These are phyloP conservation scores for Fraxinus greggii DNA, from an alignment of 305 asterid species.

Conservation along the genomic window DNA sequence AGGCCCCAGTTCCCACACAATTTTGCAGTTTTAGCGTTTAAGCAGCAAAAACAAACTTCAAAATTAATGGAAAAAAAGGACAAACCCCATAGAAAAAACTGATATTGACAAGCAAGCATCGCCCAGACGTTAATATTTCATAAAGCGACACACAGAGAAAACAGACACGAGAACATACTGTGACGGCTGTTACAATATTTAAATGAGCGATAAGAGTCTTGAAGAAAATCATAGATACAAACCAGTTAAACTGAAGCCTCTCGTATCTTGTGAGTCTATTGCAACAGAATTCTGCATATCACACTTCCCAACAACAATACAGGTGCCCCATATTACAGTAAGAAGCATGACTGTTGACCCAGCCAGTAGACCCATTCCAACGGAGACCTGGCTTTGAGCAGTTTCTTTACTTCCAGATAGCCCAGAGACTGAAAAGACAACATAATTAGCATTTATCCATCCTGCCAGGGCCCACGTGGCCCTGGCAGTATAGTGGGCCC, in stretches of 20 bases:
- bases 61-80: neutral
- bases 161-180: neutral
- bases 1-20: neutral
- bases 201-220: neutral
- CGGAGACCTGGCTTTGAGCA: slow-evolving; percentile 92
- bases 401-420: slow-evolving; percentile 68
- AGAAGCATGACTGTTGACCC: slow-evolving; percentile 96
- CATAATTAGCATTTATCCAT: neutral
- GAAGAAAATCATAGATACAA: slow-evolving; percentile 16
- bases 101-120: neutral
- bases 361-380: slow-evolving; percentile 92
- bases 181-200: neutral
- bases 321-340: slow-evolving; percentile 82
- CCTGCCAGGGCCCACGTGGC: no score
- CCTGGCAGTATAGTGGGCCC: no score
- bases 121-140: neutral
- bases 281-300: slow-evolving; percentile 57
- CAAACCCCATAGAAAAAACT: neutral
- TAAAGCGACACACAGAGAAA: neutral
- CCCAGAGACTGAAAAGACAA: slow-evolving; percentile 66
- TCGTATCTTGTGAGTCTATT: slow-evolving; percentile 57
- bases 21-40: neutral
- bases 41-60: slow-evolving; percentile 2
- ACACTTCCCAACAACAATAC: slow-evolving; percentile 79
- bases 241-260: slow-evolving; percentile 69